Evolutionary conservation across 1,139 yeast species (phyloP).

Genomic region (Scheffersomyces cryptocercus): DNA sequence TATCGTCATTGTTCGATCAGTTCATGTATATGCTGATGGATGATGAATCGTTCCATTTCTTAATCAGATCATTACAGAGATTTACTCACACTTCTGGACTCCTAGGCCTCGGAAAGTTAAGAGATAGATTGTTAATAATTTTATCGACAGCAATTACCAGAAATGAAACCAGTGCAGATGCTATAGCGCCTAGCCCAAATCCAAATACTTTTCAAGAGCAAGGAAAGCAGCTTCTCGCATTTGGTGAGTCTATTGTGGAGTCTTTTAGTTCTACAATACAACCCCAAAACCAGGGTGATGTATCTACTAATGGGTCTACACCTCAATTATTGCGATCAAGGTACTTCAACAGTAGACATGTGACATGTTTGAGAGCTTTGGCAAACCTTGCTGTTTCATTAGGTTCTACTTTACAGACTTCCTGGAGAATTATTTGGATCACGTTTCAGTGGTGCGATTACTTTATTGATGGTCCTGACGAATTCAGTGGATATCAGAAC

Average conservation of each 20-base stretch:
- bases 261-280: slow-evolving; percentile 43
- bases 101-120: slow-evolving; percentile 52
- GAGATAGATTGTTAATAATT: slow-evolving; percentile 62
- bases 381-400: slow-evolving; percentile 74
- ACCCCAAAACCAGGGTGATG: slow-evolving; percentile 1
- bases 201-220: slow-evolving; percentile 21
- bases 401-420: slow-evolving; percentile 65
- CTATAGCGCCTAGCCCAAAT: slow-evolving; percentile 1
- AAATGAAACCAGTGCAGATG: slow-evolving; percentile 19
- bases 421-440: slow-evolving; percentile 71
- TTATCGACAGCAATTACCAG: slow-evolving; percentile 57
- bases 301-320: not conserved
- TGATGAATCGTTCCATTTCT: slow-evolving; percentile 59
- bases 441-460: slow-evolving; percentile 78
- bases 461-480: slow-evolving; percentile 63
- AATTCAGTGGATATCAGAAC: slow-evolving; percentile 25
- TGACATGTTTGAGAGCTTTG: slow-evolving; percentile 77
- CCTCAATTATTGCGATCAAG: slow-evolving; percentile 26
- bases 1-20: slow-evolving; percentile 48
- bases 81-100: slow-evolving; percentile 82
- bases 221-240: slow-evolving; percentile 42
- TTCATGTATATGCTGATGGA: slow-evolving; percentile 69
- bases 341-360: slow-evolving; percentile 60
- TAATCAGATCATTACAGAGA: slow-evolving; percentile 74
- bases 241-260: slow-evolving; percentile 66